Conservation (phyloP, 805 yeast species). For the Yarrowia yakushimensis region DNA sequence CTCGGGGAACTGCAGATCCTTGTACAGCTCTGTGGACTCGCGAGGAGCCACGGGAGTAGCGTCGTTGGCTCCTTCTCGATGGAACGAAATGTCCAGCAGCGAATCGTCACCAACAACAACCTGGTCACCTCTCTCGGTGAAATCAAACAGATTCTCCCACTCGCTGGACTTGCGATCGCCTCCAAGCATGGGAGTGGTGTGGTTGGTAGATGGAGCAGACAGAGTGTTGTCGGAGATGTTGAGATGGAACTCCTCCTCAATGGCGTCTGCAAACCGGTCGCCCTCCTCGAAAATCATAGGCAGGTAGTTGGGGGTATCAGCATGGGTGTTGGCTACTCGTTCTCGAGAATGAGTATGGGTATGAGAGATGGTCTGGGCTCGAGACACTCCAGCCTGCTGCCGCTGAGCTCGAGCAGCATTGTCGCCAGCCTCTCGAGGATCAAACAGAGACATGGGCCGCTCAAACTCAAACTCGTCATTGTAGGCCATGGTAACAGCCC, state of each 20-base stretch:
- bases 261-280: constrained; percentile 39
- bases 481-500: constrained; percentile 8
- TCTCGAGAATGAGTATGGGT: constrained; percentile 14
- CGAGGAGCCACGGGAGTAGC: neutral
- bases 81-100: constrained; percentile 12
- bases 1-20: constrained; percentile 19
- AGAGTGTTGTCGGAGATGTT: constrained; percentile 28
- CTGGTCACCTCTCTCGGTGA: neutral
- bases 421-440: constrained; percentile 29
- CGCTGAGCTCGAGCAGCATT: constrained; percentile 14
- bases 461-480: constrained; percentile 1
- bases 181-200: constrained; percentile 12
- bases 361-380: constrained; percentile 27
- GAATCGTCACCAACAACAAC: constrained; percentile 13
- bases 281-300: constrained; percentile 43
- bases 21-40: constrained; percentile 4
- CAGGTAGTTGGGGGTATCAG: constrained; percentile 31
- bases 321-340: neutral
- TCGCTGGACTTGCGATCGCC: constrained; percentile 6
- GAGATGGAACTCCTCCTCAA: constrained; percentile 39
- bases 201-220: neutral
- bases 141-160: constrained; percentile 23
- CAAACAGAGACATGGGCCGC: constrained; percentile 14
- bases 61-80: neutral
- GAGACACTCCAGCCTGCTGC: neutral